Evolutionary conservation across 2,329 filamentous ascomycete genomes (phyloP), one percentile per base, ranked within the genome.

Genomic region (Saccharata proteae): DNA sequence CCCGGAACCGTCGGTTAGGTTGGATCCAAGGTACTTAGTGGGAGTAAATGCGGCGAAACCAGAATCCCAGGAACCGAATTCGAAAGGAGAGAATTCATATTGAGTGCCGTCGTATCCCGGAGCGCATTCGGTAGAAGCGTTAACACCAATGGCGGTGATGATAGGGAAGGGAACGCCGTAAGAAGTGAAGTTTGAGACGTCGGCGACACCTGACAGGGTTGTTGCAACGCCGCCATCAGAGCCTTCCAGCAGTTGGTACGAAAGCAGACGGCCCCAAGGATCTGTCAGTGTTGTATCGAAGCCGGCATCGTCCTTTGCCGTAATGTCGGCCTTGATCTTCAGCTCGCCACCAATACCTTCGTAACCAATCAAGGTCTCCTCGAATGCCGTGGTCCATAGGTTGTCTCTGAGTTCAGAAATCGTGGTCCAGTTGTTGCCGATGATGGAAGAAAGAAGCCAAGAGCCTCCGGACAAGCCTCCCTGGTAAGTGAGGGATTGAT

Each of bases 81-180:
- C 76, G 52, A 65, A 79, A 2, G 77, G 73, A 38, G 62, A 66
- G 51, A 80, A 72, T 43, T 80, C 77, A 43, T 69, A 80, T 15
- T 73, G 64, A 28, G 73, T 74, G 10, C 69, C 67, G 51, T 77
- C 76, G 13, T 38, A 18, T 2, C 36, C 40, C 3, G 54, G 56
- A 2, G 30, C 16, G 40, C 62, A 65, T 36, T 58, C 45, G 15
- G 53, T 54, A 55, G 6, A 27, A 11, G 28, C 22, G 15, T 30
- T 13, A 16, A 35, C 33, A 14, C 33, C 33, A 8, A 58, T 40
- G 4, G 57, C 45, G 2, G 59, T 62, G 22, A 65, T 59, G 34
- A 66, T 58, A 4, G 62, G 62, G 31, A 54, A 63, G 0, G 63
- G 63, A 3, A 53, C 59, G 10, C 51, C 45, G 39, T 51, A 43